A percentile compares a stretch with the other conserved stretches of the same genome.
These are phyloP conservation scores for Ophidiomyces ophidiicola DNA, from an alignment of 2,329 filamentous ascomycete species.

Conservation along the genomic window DNA sequence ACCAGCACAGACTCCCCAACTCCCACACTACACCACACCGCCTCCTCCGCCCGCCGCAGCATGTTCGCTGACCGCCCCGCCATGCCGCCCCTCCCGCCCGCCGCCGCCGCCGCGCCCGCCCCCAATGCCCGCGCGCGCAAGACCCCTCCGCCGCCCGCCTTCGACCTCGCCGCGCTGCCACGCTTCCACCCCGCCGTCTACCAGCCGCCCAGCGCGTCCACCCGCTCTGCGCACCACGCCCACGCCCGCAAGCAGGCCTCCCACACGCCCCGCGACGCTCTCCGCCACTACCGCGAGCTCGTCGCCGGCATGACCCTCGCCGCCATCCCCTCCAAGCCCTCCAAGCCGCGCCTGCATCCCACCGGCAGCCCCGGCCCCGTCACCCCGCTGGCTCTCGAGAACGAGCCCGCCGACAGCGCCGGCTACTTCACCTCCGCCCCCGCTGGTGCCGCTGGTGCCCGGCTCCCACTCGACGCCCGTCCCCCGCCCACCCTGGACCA, in stretches of 20 bases:
- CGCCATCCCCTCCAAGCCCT: slow-evolving; percentile 25
- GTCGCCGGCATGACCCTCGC: slow-evolving; percentile 26
- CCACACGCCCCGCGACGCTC: slow-evolving; percentile 26
- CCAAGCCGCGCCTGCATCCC: slow-evolving; percentile 35
- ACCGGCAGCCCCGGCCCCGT: slow-evolving; percentile 37
- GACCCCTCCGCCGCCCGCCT: slow-evolving; percentile 13
- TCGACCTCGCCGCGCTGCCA: slow-evolving; percentile 32
- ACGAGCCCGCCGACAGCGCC: slow-evolving; percentile 22
- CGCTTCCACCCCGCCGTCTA: slow-evolving; percentile 38
- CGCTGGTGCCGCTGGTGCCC: slow-evolving; percentile 23
- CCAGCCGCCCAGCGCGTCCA: slow-evolving; percentile 19
- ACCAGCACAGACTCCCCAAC: too few relatives aligned
- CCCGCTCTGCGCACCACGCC: slow-evolving; percentile 21
- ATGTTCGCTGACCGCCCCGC: slow-evolving; percentile 12
- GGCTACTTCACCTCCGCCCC: slow-evolving; percentile 35
- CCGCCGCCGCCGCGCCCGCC: slow-evolving; percentile 15
- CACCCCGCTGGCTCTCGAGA: slow-evolving; percentile 34
- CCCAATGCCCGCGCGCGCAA: slow-evolving; percentile 10
- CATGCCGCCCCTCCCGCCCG: slow-evolving; percentile 25
- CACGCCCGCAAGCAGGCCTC: slow-evolving; percentile 24
- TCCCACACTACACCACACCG: background rate
- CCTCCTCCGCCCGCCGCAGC: background rate
- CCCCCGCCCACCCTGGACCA: too few relatives aligned
- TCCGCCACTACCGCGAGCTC: slow-evolving; percentile 34
- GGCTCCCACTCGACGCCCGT: too few relatives aligned